Evolutionary conservation across 176 grass and related monocot genomes (phyloP).

Genomic region (Zizania latifolia): DNA sequence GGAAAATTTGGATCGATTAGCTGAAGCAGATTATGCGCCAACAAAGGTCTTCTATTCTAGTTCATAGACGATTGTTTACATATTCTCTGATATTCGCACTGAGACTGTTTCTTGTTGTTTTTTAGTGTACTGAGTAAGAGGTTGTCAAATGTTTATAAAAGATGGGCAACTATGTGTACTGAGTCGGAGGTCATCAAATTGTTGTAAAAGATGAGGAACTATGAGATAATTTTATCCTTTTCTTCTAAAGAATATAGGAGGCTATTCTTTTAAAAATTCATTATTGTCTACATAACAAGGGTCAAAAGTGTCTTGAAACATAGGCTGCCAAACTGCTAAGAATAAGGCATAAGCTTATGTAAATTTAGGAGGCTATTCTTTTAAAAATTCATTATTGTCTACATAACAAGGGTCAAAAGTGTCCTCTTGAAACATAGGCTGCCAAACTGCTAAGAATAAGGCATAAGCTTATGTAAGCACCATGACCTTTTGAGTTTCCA

Average conservation of each 20-base stretch:
- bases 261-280: not conserved
- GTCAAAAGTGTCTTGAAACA: too few species aligned
- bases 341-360: too few species aligned
- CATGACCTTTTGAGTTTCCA: not conserved
- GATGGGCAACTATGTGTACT: not conserved
- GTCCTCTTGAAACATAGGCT: not conserved
- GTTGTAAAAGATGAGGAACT: not conserved
- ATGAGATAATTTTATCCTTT: not conserved
- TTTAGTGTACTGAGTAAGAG: not conserved
- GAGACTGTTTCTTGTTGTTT: not conserved
- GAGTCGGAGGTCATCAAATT: not conserved
- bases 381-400: too few species aligned
- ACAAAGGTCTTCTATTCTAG: conserved; percentile 57
- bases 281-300: too few species aligned
- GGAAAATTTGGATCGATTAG: conserved; percentile 79
- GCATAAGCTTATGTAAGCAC: not conserved
- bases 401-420: not conserved
- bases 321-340: too few species aligned
- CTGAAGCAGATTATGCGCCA: conserved; percentile 72
- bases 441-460: not conserved
- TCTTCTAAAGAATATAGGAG: not conserved
- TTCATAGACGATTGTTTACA: not conserved
- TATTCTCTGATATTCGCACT: not conserved
- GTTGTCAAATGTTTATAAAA: not conserved
- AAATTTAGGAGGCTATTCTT: too few species aligned